A percentile compares a stretch with the other conserved stretches of the same genome.
Evolutionary conservation across 176 grass and related monocot species (phyloP).

Genomic region (Zea mays): DNA sequence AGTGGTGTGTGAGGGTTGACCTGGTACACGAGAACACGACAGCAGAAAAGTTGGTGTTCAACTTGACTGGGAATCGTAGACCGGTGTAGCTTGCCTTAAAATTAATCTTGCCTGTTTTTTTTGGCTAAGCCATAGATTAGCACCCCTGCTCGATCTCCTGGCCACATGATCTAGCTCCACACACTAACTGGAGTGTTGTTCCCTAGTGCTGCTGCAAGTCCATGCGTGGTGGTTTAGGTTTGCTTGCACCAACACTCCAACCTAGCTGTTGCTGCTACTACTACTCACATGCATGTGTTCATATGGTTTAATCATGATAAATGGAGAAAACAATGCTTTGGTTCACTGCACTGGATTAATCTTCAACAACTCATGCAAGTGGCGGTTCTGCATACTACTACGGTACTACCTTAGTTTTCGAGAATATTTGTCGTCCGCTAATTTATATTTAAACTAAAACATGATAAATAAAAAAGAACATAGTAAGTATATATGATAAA

Average conservation of each 20-base stretch:
- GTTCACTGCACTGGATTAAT: not conserved
- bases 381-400: not conserved
- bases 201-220: not conserved
- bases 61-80: not conserved
- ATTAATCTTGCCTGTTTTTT: slow-evolving; percentile 35
- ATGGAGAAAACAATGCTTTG: not conserved
- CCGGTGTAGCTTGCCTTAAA: slow-evolving; percentile 35
- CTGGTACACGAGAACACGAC: slow-evolving; percentile 42
- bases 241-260: slow-evolving; percentile 1
- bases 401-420: no score
- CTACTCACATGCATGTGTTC: slow-evolving; percentile 16
- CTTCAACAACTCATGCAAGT: slow-evolving; percentile 20
- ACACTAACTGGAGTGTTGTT: not conserved
- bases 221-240: slow-evolving; percentile 37
- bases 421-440: no score
- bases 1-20: slow-evolving; percentile 36
- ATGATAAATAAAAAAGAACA: no score
- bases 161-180: slow-evolving; percentile 22
- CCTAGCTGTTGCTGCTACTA: not conserved
- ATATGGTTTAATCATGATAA: not conserved
- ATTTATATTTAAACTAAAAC: no score
- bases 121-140: slow-evolving; percentile 33
- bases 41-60: slow-evolving; percentile 26
- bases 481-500: not conserved
- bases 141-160: not conserved